phyloP scores from a whole-genome alignment of 2,329 filamentous ascomycete genomes.

The Apiospora aurea region DNA sequence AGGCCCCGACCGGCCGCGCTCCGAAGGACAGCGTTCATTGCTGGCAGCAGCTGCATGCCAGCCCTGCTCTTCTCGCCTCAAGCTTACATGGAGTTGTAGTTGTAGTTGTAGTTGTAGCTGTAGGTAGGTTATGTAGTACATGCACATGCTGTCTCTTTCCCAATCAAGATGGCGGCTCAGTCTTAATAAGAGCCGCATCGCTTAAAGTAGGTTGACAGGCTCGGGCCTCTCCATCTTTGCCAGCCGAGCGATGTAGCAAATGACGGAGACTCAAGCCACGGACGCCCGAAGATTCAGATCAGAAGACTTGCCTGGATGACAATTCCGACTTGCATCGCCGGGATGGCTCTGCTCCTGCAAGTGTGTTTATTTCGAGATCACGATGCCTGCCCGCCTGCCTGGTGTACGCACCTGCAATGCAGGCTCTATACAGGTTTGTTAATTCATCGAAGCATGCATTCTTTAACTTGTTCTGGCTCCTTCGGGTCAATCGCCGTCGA shows the following conservation, averaged over 20 bases:
- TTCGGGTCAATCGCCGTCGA: neutral
- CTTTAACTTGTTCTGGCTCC: neutral
- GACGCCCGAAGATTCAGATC: constrained; percentile 17
- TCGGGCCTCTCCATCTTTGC: neutral
- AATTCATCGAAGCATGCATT: neutral
- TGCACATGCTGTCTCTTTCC: neutral
- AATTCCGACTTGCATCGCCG: neutral
- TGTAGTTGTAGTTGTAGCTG: neutral
- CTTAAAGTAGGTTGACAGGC: neutral
- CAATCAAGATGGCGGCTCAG: neutral
- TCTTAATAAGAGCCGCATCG: neutral
- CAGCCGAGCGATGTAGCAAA: constrained; percentile 5
- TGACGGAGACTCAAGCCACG: constrained; percentile 18
- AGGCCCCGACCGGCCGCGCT: neutral
- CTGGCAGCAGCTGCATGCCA: neutral
- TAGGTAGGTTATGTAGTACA: neutral
- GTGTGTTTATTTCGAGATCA: neutral
- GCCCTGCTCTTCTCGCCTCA: neutral
- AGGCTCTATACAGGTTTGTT: neutral
- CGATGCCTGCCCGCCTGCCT: neutral
- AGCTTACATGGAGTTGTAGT: neutral
- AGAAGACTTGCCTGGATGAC: neutral
- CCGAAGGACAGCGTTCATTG: neutral
- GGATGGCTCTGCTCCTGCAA: neutral
- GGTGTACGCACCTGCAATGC: neutral